Evolutionary conservation across 805 yeast genomes (phyloP).

Genomic region (Saturnispora hagleri): DNA sequence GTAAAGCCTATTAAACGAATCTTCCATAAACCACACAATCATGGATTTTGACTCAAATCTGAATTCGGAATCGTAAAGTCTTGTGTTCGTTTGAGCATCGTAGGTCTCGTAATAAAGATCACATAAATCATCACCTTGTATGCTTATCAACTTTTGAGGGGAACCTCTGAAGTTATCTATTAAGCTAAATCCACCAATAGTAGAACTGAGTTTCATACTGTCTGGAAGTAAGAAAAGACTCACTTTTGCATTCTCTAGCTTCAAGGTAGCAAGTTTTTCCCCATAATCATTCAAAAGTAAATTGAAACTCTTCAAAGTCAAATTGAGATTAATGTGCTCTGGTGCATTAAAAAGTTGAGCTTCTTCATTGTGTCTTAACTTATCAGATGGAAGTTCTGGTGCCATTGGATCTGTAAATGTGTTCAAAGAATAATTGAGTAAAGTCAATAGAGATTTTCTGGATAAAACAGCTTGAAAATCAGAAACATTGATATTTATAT

Average conservation of each 20-base stretch:
- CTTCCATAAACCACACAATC: constrained; percentile 71
- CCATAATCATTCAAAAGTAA: constrained; percentile 77
- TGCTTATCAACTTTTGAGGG: constrained; percentile 58
- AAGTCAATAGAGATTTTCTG: constrained; percentile 66
- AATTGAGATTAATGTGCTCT: constrained; percentile 59
- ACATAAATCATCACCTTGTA: constrained; percentile 71
- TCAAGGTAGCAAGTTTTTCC: constrained; percentile 67
- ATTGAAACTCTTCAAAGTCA: constrained; percentile 64
- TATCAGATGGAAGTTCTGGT: constrained; percentile 60
- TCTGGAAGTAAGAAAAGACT: constrained; percentile 63
- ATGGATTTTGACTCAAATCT: constrained; percentile 69
- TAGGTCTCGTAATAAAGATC: constrained; percentile 79
- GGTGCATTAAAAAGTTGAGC: constrained; percentile 52
- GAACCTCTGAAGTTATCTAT: constrained; percentile 61
- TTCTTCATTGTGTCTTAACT: constrained; percentile 57
- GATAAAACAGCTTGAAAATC: constrained; percentile 69
- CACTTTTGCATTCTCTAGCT: constrained; percentile 64
- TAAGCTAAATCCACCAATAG: constrained; percentile 68
- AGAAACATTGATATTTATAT: constrained; percentile 61
- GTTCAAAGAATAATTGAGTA: constrained; percentile 71
- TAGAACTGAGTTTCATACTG: constrained; percentile 60
- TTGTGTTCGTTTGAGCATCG: constrained; percentile 42
- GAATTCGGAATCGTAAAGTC: constrained; percentile 46
- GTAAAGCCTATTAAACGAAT: constrained; percentile 60
- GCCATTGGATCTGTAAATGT: constrained; percentile 84